Evolutionary conservation across 495 filamentous ascomycete species (phyloP).

Genomic region (Collariella sp.): DNA sequence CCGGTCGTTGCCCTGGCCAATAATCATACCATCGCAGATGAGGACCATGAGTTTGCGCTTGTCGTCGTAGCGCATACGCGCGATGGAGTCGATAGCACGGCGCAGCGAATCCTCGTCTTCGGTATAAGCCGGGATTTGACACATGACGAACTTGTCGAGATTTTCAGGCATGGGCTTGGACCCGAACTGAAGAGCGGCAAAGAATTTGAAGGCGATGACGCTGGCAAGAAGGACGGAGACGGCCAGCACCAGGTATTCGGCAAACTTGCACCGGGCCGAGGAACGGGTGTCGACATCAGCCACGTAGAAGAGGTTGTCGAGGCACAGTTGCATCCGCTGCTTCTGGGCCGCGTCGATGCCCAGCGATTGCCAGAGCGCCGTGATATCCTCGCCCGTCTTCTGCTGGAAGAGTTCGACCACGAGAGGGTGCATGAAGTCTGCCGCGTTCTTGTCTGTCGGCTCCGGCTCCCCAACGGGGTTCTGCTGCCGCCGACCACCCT

Average conservation of each 20-base stretch:
- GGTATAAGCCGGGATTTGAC: slow-evolving; percentile 94
- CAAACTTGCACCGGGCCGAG: slow-evolving; percentile 75
- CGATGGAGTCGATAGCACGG: slow-evolving; percentile 92
- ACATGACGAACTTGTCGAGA: slow-evolving; percentile 96
- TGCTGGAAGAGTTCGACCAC: slow-evolving; percentile 72
- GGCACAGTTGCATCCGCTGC: slow-evolving; percentile 66
- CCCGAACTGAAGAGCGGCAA: slow-evolving; percentile 90
- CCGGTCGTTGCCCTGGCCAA: slow-evolving; percentile 94
- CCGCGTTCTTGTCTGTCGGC: slow-evolving; percentile 45
- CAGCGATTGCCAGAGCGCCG: slow-evolving; percentile 70
- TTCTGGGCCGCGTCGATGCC: slow-evolving; percentile 46
- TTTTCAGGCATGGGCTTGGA: slow-evolving; percentile 88
- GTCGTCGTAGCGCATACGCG: slow-evolving; percentile 94
- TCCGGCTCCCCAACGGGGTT: slow-evolving; percentile 42
- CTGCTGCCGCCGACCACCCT: slow-evolving; percentile 60
- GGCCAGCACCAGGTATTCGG: slow-evolving; percentile 85
- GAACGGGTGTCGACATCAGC: slow-evolving; percentile 89
- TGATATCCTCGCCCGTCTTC: slow-evolving; percentile 69
- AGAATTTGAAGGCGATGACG: slow-evolving; percentile 92
- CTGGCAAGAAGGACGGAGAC: slow-evolving; percentile 71
- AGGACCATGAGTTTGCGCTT: slow-evolving; percentile 93
- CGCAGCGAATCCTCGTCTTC: slow-evolving; percentile 96
- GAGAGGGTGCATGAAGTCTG: slow-evolving; percentile 72
- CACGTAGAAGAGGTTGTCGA: slow-evolving; percentile 93
- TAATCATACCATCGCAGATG: slow-evolving; percentile 98